Conservation (phyloP, 352 stramenopile genomes). For the Pilasporangium apinafurcum region DNA sequence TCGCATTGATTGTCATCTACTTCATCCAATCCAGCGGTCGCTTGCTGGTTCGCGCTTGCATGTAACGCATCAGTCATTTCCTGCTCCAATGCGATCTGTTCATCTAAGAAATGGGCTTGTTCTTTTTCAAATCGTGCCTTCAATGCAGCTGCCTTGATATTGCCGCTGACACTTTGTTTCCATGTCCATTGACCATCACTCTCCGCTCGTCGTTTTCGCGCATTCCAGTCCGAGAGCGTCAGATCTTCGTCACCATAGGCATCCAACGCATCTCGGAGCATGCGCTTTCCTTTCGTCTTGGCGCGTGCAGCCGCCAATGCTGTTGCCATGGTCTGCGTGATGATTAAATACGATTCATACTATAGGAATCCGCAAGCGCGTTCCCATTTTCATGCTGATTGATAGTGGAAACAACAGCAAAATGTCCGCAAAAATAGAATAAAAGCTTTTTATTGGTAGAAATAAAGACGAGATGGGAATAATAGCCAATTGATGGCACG, state of each 20-base stretch:
- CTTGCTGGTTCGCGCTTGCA: not conserved
- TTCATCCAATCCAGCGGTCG: not conserved
- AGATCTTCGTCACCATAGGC: conserved; percentile 40
- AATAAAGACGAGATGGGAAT: no score
- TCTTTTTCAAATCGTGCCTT: conserved; percentile 32
- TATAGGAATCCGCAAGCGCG: no score
- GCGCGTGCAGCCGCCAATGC: conserved; percentile 45
- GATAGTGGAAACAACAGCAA: no score
- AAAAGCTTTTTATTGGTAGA: no score
- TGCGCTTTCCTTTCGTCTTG: conserved; percentile 63
- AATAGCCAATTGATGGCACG: no score
- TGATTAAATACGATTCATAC: no score
- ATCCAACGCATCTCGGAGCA: conserved; percentile 52
- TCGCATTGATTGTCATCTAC: conserved; percentile 21
- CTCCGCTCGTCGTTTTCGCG: conserved; percentile 28
- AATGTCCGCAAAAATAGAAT: no score
- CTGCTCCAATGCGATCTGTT: conserved; percentile 22
- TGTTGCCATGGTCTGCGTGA: no score
- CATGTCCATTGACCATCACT: conserved; percentile 35
- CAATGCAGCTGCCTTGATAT: conserved; percentile 26
- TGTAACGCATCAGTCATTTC: conserved; percentile 15
- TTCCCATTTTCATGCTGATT: no score
- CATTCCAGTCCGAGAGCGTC: conserved; percentile 49
- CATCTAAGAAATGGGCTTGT: conserved; percentile 25
- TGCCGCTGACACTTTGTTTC: conserved; percentile 28